Percentiles rank a stretch among this genome's conserved stretches.
phyloP scores from a whole-genome alignment of 2,329 filamentous ascomycete species.

The Alternaria alternata region DNA sequence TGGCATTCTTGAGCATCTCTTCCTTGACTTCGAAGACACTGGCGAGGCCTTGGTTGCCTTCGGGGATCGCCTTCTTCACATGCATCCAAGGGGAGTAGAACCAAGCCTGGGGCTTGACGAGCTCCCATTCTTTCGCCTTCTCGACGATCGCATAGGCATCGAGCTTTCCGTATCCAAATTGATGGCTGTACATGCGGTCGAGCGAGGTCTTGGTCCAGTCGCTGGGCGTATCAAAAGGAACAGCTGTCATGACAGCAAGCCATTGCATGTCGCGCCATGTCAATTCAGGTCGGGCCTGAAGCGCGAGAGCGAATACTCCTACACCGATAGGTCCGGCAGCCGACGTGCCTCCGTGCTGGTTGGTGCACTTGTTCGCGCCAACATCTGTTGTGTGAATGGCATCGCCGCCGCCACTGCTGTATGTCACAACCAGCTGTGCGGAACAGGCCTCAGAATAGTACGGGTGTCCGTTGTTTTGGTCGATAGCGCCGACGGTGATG shows the following conservation, averaged over 20 bases:
- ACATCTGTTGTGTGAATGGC: slow-evolving; percentile 97
- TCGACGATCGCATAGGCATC: slow-evolving; percentile 88
- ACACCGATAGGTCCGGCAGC: slow-evolving; percentile 92
- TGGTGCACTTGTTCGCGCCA: slow-evolving; percentile 79
- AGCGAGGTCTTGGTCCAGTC: slow-evolving; percentile 84
- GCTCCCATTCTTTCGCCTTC: slow-evolving; percentile 81
- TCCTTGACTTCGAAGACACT: slow-evolving; percentile 83
- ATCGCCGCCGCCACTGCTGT: slow-evolving; percentile 89
- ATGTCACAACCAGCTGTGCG: slow-evolving; percentile 93
- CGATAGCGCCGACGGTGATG: slow-evolving; percentile 93
- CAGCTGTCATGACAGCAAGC: slow-evolving; percentile 82
- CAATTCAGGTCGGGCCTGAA: slow-evolving; percentile 84
- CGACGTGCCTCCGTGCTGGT: slow-evolving; percentile 90
- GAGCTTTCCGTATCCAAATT: slow-evolving; percentile 94
- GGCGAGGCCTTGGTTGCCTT: slow-evolving; percentile 80
- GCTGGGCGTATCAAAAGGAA: slow-evolving; percentile 77
- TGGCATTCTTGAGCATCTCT: slow-evolving; percentile 81
- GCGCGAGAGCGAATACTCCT: slow-evolving; percentile 87
- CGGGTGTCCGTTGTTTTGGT: slow-evolving; percentile 85
- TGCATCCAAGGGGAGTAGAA: slow-evolving; percentile 93
- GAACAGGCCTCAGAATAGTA: slow-evolving; percentile 98
- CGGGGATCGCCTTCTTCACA: slow-evolving; percentile 83
- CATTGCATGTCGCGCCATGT: slow-evolving; percentile 96
- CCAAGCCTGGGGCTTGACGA: slow-evolving; percentile 96
- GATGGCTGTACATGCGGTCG: slow-evolving; percentile 90